These are phyloP conservation scores for Eucalyptus cloeziana DNA, from an alignment of 345 rosid genomes.

Conservation along the genomic window DNA sequence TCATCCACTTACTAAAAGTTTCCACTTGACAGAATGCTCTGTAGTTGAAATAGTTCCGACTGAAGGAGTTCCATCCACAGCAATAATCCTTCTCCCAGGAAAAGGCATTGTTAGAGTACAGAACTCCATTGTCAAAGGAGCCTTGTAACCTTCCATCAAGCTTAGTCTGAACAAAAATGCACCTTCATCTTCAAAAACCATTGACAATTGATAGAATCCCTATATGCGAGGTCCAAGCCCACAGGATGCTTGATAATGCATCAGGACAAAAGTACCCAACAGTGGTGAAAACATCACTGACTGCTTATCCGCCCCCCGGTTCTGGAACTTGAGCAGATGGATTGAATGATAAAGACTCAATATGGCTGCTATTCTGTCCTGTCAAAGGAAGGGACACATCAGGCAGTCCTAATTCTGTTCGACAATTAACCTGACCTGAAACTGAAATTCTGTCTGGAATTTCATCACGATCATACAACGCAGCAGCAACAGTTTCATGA, in stretches of 20 bases:
- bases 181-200: slow-evolving; percentile 96
- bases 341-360: slow-evolving; percentile 81
- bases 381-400: slow-evolving; percentile 82
- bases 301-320: slow-evolving; percentile 61
- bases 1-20: slow-evolving; percentile 60
- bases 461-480: slow-evolving; percentile 83
- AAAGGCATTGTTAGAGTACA: slow-evolving; percentile 91
- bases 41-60: slow-evolving; percentile 66
- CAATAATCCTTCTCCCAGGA: slow-evolving; percentile 65
- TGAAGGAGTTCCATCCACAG: slow-evolving; percentile 87
- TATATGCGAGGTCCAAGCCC: slow-evolving; percentile 75
- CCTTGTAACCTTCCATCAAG: slow-evolving; percentile 82
- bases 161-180: slow-evolving; percentile 81
- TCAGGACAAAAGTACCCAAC: slow-evolving; percentile 74
- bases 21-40: slow-evolving; percentile 91
- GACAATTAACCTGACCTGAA: slow-evolving; percentile 84
- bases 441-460: slow-evolving; percentile 79
- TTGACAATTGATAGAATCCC: slow-evolving; percentile 90
- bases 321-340: slow-evolving; percentile 91
- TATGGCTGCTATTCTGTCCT: slow-evolving; percentile 46
- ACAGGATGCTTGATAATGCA: slow-evolving; percentile 72
- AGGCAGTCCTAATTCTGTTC: slow-evolving; percentile 85
- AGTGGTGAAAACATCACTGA: slow-evolving; percentile 84
- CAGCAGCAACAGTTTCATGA: slow-evolving; percentile 71
- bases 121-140: slow-evolving; percentile 79